These are phyloP conservation scores for Penicillium angulare DNA, from an alignment of 495 filamentous ascomycete species.

Conservation along the genomic window DNA sequence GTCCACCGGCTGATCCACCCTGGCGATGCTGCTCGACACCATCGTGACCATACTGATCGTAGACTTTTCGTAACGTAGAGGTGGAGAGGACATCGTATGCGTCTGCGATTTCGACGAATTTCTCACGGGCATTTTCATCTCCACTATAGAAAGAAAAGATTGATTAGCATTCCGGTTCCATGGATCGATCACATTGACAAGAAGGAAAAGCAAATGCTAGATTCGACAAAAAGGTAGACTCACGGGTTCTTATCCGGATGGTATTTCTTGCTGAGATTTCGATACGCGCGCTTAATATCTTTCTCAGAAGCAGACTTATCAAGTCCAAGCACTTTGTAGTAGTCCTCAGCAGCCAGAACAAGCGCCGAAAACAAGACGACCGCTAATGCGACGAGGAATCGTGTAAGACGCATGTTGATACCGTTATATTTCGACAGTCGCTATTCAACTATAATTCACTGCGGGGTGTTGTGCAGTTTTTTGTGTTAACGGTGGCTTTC, in stretches of 20 bases:
- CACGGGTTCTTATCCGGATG: slow-evolving; percentile 99
- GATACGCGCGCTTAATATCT: slow-evolving; percentile 96
- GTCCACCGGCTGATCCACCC: slow-evolving; percentile 58
- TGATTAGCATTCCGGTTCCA: neutral
- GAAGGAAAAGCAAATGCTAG: neutral
- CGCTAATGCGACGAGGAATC: slow-evolving; percentile 18
- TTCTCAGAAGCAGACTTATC: slow-evolving; percentile 77
- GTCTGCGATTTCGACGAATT: slow-evolving; percentile 93
- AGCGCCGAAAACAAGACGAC: slow-evolving; percentile 25
- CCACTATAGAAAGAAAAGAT: slow-evolving; percentile 43
- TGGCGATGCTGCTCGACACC: slow-evolving; percentile 81
- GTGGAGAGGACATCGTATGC: slow-evolving; percentile 93
- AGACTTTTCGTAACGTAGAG: slow-evolving; percentile 78
- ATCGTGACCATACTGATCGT: slow-evolving; percentile 94
- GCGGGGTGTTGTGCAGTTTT: neutral
- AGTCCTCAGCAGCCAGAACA: slow-evolving; percentile 71
- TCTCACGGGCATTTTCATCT: slow-evolving; percentile 78
- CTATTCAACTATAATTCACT: no score
- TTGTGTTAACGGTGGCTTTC: no score
- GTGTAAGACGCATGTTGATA: slow-evolving; percentile 22
- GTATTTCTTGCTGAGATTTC: slow-evolving; percentile 88
- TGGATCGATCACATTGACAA: neutral
- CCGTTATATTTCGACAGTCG: no score
- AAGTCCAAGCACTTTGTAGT: slow-evolving; percentile 88
- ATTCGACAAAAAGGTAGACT: slow-evolving; percentile 26